These are phyloP conservation scores for Exophiala bonariae DNA, from an alignment of 2,329 filamentous ascomycete species.

Conservation along the genomic window DNA sequence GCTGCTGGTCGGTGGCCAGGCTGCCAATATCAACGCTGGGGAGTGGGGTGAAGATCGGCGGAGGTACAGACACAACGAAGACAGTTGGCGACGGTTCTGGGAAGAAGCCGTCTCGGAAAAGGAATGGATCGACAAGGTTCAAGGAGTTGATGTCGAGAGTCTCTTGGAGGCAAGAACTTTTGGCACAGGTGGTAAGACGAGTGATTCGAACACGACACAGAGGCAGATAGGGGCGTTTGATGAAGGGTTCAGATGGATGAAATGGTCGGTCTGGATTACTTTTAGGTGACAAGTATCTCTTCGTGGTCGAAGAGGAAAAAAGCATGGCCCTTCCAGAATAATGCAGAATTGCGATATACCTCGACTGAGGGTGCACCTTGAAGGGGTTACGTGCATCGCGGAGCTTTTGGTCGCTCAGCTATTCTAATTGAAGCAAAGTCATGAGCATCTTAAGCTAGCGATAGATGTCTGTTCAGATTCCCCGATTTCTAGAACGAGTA, in stretches of 20 bases:
- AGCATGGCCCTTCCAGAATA: no score
- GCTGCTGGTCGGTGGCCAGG: slow-evolving; percentile 29
- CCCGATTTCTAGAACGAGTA: no score
- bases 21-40: slow-evolving; percentile 22
- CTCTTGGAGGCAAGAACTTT: slow-evolving; percentile 7
- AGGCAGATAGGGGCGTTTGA: slow-evolving; percentile 9
- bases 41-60: slow-evolving; percentile 20
- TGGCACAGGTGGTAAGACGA: not conserved
- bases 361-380: no score
- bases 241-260: slow-evolving; percentile 26
- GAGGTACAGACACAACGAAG: slow-evolving; percentile 36
- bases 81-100: slow-evolving; percentile 56
- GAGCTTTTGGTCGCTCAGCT: no score
- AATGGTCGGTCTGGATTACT: slow-evolving; percentile 26
- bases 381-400: no score
- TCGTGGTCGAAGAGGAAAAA: no score
- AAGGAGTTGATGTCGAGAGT: slow-evolving; percentile 23
- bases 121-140: slow-evolving; percentile 21
- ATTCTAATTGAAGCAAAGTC: no score
- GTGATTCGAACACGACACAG: slow-evolving; percentile 1
- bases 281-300: slow-evolving; percentile 14
- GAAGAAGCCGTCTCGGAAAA: slow-evolving; percentile 49
- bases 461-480: no score
- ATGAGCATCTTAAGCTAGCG: no score
- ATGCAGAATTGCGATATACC: no score